Conservation (phyloP, 1,284 basidiomycete genomes). For the Cutaneotrichosporon dermatis region DNA sequence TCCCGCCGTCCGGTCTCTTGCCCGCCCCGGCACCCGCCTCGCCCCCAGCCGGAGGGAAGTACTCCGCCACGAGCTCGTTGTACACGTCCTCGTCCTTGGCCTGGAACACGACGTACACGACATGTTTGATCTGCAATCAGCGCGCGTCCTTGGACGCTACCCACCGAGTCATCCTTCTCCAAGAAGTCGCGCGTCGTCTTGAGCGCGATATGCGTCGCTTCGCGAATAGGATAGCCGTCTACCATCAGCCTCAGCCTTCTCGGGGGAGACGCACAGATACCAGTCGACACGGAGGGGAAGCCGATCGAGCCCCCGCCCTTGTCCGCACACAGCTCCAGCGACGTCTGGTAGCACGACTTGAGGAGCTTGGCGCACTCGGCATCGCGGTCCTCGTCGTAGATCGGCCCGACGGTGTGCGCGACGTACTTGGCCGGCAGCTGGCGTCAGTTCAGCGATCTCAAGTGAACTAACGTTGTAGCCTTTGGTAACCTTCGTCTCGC, state of each 20-base stretch:
- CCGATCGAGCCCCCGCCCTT: conserved; percentile 65
- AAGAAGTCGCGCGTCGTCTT: conserved; percentile 36
- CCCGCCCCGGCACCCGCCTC: not conserved
- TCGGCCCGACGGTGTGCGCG: conserved; percentile 87
- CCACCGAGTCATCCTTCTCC: conserved; percentile 29
- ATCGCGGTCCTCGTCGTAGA: conserved; percentile 56
- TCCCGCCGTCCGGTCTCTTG: not conserved
- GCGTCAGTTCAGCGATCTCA: not conserved
- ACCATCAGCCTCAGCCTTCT: conserved; percentile 3
- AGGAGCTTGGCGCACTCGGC: conserved; percentile 58
- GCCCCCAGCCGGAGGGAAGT: not conserved
- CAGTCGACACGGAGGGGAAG: conserved; percentile 35
- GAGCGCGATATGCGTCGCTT: conserved; percentile 42
- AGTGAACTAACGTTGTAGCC: conserved; percentile 39
- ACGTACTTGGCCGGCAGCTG: conserved; percentile 59
- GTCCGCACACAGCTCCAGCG: conserved; percentile 61
- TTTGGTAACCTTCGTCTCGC: conserved; percentile 55
- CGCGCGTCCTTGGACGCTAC: not conserved
- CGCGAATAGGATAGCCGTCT: conserved; percentile 49
- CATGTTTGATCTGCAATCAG: conserved; percentile 33
- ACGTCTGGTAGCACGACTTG: conserved; percentile 65
- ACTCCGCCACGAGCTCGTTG: conserved; percentile 13
- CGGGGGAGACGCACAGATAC: conserved; percentile 41
- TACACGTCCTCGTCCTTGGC: conserved; percentile 40
- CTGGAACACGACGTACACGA: conserved; percentile 46